These are phyloP conservation scores for Phytopythium ostracodes DNA, from an alignment of 352 stramenopile genomes.

Conservation along the genomic window DNA sequence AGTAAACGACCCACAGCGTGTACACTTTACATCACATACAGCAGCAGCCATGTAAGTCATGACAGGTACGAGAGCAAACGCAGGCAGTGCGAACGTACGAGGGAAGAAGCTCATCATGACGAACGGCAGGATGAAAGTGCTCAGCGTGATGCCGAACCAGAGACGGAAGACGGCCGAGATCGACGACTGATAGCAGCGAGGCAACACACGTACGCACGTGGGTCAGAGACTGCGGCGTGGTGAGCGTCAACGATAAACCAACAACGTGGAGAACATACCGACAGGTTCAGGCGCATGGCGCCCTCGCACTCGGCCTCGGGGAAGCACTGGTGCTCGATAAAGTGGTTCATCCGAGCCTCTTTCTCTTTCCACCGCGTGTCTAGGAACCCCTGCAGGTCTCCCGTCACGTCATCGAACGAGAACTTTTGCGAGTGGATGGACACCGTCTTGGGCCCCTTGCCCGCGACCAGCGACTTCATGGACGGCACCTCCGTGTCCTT, in stretches of 20 bases:
- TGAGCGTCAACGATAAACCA: neutral
- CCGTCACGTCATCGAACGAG: conserved; percentile 48
- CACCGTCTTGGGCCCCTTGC: conserved; percentile 43
- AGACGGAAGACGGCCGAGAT: conserved; percentile 60
- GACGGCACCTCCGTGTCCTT: conserved; percentile 78
- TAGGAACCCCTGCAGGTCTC: conserved; percentile 55
- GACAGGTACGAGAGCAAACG: neutral
- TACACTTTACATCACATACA: conserved; percentile 44
- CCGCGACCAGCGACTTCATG: conserved; percentile 69
- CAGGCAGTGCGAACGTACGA: conserved; percentile 33
- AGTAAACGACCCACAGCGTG: conserved; percentile 76
- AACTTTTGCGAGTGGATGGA: conserved; percentile 63
- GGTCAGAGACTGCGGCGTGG: neutral
- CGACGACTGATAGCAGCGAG: conserved; percentile 34
- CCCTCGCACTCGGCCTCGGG: conserved; percentile 21
- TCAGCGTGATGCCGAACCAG: conserved; percentile 64
- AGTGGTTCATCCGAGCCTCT: conserved; percentile 67
- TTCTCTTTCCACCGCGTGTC: conserved; percentile 76
- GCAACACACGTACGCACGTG: neutral
- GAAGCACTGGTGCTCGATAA: conserved; percentile 72
- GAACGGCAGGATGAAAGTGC: conserved; percentile 61
- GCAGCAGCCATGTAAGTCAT: neutral
- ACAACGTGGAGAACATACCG: conserved; percentile 18
- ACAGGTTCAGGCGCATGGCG: conserved; percentile 23
- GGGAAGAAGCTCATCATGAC: conserved; percentile 80